These are phyloP conservation scores for Boletus rubropictus DNA, from an alignment of 768 basidiomycete genomes.

Conservation along the genomic window DNA sequence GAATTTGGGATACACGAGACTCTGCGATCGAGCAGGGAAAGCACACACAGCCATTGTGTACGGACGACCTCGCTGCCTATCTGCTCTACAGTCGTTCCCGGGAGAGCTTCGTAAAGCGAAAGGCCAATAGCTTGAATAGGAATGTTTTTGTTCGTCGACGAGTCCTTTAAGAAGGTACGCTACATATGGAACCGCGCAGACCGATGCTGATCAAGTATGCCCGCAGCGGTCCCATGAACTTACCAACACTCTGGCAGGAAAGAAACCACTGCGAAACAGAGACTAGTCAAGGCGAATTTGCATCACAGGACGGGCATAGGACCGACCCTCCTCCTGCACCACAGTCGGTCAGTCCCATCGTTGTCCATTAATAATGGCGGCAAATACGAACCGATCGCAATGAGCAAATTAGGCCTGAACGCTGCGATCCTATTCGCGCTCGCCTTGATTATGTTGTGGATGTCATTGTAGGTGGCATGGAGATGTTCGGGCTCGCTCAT, in stretches of 20 bases:
- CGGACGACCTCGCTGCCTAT: constrained; percentile 82
- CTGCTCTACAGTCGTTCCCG: constrained; percentile 65
- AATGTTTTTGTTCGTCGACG: constrained; percentile 66
- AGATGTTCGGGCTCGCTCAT: constrained; percentile 51
- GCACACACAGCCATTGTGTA: constrained; percentile 90
- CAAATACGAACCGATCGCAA: constrained; percentile 66
- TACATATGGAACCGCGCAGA: constrained; percentile 22
- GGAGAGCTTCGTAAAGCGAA: constrained; percentile 88
- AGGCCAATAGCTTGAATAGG: constrained; percentile 96
- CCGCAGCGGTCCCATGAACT: constrained; percentile 4
- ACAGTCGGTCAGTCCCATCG: not conserved
- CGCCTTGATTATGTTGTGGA: constrained; percentile 80
- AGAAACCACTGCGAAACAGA: constrained; percentile 67
- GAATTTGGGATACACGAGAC: constrained; percentile 1
- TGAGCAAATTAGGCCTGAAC: constrained; percentile 83
- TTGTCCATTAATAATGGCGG: not conserved
- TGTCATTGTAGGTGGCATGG: constrained; percentile 83
- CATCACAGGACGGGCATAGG: constrained; percentile 7
- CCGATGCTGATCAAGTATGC: not conserved
- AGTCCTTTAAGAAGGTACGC: constrained; percentile 81
- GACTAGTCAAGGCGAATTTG: constrained; percentile 10
- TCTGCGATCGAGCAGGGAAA: not conserved
- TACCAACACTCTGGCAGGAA: constrained; percentile 90
- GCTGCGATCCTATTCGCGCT: constrained; percentile 63
- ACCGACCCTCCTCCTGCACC: constrained; percentile 77